Percentiles rank a stretch among this genome's conserved stretches.
Evolutionary conservation across 2,329 filamentous ascomycete species (phyloP).

Genomic region (Ascochyta pisi): DNA sequence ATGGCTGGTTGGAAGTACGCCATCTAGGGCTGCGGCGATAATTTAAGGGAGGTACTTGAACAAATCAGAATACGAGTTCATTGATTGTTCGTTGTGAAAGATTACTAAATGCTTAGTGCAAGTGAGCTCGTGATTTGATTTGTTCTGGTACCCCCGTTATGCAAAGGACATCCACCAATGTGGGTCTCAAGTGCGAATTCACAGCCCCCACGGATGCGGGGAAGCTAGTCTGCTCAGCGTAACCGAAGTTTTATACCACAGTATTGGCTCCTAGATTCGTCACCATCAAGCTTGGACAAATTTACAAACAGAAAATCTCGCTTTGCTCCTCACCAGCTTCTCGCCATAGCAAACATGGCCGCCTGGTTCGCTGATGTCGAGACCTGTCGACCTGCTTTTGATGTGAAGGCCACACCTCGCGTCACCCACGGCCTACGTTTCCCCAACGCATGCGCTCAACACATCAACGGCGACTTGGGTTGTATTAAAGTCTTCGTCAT

Average conservation of each 20-base stretch:
- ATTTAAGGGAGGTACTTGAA: too few relatives aligned
- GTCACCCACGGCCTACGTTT: constrained; percentile 1
- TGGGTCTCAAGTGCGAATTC: background rate
- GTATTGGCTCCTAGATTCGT: background rate
- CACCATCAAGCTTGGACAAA: too few relatives aligned
- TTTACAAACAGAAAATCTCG: too few relatives aligned
- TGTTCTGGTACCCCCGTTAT: too few relatives aligned
- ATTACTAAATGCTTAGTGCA: too few relatives aligned
- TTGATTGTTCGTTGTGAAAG: too few relatives aligned
- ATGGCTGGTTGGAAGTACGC: background rate
- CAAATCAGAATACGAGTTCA: too few relatives aligned
- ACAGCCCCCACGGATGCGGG: constrained; percentile 1
- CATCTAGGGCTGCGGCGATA: background rate
- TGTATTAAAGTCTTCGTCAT: background rate
- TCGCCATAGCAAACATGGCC: background rate
- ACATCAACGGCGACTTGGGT: background rate
- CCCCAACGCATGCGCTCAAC: constrained; percentile 1
- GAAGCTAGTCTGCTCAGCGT: background rate
- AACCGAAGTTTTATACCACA: background rate
- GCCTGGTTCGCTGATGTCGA: background rate
- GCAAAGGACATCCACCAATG: background rate
- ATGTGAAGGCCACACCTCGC: background rate
- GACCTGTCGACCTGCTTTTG: constrained; percentile 4
- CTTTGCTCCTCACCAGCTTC: too few relatives aligned
- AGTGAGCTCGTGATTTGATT: too few relatives aligned